Conservation (phyloP, 768 basidiomycete genomes). For the Crassisporium funariophilum region DNA sequence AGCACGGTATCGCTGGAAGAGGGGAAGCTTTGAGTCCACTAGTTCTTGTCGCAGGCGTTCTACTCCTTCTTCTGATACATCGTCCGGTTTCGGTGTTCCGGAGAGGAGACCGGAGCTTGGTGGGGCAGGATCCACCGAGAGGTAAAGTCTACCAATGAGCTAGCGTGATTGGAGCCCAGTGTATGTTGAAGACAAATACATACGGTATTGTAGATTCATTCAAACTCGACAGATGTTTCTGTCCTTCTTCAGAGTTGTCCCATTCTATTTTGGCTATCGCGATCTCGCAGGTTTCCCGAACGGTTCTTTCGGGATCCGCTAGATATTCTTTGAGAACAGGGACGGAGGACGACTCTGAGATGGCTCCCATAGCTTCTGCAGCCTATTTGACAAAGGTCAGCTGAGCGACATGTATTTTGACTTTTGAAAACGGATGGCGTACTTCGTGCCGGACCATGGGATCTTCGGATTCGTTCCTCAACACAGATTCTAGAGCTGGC, state of each 20-base stretch:
- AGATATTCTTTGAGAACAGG: constrained; percentile 73
- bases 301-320: constrained; percentile 68
- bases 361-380: constrained; percentile 98
- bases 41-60: constrained; percentile 59
- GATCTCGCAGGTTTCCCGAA: constrained; percentile 96
- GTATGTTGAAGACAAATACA: constrained; percentile 14
- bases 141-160: constrained; percentile 55
- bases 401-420: constrained; percentile 14
- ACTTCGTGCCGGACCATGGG: constrained; percentile 99
- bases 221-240: constrained; percentile 39
- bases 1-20: constrained; percentile 94
- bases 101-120: constrained; percentile 65
- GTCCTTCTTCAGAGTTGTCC: constrained; percentile 80
- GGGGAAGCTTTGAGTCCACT: constrained; percentile 63
- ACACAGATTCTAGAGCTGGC: constrained; percentile 74
- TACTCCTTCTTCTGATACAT: constrained; percentile 50
- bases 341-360: constrained; percentile 68
- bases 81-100: constrained; percentile 53
- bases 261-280: constrained; percentile 94
- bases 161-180: not conserved
- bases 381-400: constrained; percentile 51
- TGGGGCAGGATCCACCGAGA: constrained; percentile 90
- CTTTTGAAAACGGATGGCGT: constrained; percentile 15
- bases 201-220: constrained; percentile 42
- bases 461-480: constrained; percentile 71